phyloP scores from a whole-genome alignment of 768 basidiomycete genomes.

The Termitomyces sp. region DNA sequence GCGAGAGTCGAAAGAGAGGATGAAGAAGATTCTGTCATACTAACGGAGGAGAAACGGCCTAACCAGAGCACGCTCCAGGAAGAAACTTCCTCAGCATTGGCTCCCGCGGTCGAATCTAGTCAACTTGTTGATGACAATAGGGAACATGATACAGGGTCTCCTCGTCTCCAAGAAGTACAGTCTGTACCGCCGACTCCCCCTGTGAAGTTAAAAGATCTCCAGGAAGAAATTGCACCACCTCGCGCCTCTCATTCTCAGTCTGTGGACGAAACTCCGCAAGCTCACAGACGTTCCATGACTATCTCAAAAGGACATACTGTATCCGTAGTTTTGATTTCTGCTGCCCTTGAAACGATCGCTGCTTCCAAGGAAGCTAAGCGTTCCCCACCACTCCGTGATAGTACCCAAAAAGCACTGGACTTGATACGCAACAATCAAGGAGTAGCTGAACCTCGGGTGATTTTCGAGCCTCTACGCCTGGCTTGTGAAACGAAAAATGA shows the following conservation, averaged over 20 bases:
- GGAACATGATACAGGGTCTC: background rate
- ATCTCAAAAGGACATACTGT: conserved; percentile 68
- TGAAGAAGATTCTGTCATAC: background rate
- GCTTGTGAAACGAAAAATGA: conserved; percentile 95
- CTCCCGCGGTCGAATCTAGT: background rate
- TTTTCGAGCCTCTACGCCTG: conserved; percentile 92
- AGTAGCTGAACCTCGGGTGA: conserved; percentile 74
- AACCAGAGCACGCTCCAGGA: background rate
- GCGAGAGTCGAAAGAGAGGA: background rate
- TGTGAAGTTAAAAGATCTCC: conserved; percentile 2
- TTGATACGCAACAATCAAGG: conserved; percentile 74
- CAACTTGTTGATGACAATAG: conserved; percentile 1
- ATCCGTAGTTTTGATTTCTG: conserved; percentile 75
- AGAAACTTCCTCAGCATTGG: background rate
- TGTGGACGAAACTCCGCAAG: conserved; percentile 3
- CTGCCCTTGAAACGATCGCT: conserved; percentile 82
- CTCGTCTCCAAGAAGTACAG: background rate
- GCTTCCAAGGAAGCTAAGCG: conserved; percentile 86
- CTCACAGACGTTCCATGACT: conserved; percentile 54
- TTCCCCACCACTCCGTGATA: conserved; percentile 75
- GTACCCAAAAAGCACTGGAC: conserved; percentile 76
- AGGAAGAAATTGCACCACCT: background rate
- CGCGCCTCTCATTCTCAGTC: background rate
- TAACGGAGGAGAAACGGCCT: background rate
- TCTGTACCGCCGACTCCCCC: conserved; percentile 12